Conservation (phyloP, 306 rosid species). For the Trifolium repens region DNA sequence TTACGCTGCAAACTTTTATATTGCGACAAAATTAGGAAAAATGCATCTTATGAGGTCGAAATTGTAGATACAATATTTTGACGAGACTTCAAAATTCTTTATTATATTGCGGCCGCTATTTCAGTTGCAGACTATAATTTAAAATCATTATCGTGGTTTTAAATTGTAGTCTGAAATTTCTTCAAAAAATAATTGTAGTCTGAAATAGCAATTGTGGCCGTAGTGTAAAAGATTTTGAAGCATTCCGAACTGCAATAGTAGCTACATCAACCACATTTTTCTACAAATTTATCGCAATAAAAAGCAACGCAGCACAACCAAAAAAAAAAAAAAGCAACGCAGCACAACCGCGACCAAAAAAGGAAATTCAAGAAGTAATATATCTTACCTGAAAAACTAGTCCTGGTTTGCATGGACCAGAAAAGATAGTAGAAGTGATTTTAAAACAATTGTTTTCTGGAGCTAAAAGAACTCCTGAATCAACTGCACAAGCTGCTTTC, state of each 20-base stretch:
- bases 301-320: not conserved
- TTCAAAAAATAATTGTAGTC: not conserved
- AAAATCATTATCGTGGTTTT: not conserved
- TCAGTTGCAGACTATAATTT: not conserved
- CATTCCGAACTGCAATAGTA: not conserved
- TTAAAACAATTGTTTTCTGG: slow-evolving; percentile 63
- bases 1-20: not conserved
- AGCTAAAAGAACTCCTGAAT: slow-evolving; percentile 71
- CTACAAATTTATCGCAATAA: not conserved
- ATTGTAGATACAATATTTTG: not conserved
- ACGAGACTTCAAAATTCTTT: not conserved
- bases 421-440: slow-evolving; percentile 86
- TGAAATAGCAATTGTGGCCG: not conserved
- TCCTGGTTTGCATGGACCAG: slow-evolving; percentile 97
- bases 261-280: not conserved
- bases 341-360: not conserved
- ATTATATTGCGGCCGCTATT: not conserved
- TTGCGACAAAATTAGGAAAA: not conserved
- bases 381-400: slow-evolving; percentile 80
- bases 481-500: slow-evolving; percentile 92
- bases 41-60: not conserved
- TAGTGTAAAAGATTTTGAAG: not conserved
- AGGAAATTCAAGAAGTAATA: not conserved
- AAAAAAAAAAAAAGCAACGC: not conserved
- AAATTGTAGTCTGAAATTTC: not conserved